Percentiles rank a stretch among this genome's conserved stretches.
Evolutionary conservation across 139 green algal species (phyloP).

Genomic region (Micromonas pusilla): DNA sequence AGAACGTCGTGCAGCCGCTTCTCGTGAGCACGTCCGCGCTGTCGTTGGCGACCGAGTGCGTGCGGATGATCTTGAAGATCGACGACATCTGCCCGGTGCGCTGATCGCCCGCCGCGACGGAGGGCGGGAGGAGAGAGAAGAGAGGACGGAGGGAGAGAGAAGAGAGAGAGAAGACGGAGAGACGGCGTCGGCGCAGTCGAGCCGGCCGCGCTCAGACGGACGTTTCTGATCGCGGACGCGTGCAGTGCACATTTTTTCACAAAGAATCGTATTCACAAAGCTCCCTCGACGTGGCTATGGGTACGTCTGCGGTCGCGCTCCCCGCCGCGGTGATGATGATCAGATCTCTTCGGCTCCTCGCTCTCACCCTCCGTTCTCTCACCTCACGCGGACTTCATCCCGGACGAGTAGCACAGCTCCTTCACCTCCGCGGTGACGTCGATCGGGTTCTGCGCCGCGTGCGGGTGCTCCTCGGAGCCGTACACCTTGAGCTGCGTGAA

Average conservation of each 20-base stretch:
- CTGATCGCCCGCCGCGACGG: not conserved
- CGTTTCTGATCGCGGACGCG: too few relatives aligned
- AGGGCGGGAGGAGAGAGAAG: not conserved
- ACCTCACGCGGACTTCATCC: too few relatives aligned
- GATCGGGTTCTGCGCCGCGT: conserved; percentile 81
- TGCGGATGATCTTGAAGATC: conserved; percentile 98
- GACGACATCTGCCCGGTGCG: conserved; percentile 65
- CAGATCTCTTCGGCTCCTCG: not conserved
- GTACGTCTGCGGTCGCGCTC: too few relatives aligned
- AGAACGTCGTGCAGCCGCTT: conserved; percentile 93
- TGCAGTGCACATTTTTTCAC: too few relatives aligned
- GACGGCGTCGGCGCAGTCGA: too few relatives aligned
- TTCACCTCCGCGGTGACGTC: conserved; percentile 66
- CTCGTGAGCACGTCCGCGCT: conserved; percentile 83
- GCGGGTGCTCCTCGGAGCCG: conserved; percentile 78
- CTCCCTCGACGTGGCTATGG: too few relatives aligned
- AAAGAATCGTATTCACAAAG: too few relatives aligned
- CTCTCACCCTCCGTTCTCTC: not conserved
- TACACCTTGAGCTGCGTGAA: conserved; percentile 93
- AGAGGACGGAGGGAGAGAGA: not conserved
- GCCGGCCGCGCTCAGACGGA: too few relatives aligned
- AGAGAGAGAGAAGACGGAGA: not conserved
- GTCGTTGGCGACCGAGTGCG: conserved; percentile 85
- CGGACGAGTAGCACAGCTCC: not conserved
- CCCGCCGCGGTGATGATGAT: too few relatives aligned